phyloP scores from a whole-genome alignment of 1,284 basidiomycete species.

The Tilletia setariae region DNA sequence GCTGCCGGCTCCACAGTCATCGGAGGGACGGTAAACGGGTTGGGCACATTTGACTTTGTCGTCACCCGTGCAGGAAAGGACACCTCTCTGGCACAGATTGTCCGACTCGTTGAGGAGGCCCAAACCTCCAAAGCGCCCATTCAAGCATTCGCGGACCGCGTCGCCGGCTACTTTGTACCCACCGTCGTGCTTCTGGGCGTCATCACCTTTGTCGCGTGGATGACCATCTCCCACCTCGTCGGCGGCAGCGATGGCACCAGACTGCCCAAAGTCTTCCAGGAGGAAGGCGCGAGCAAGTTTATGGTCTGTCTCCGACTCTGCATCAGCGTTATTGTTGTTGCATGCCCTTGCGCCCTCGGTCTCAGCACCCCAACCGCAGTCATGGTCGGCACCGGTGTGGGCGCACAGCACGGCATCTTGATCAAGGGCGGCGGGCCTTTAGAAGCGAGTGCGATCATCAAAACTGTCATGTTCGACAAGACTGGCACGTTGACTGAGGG shows the following conservation, averaged over 20 bases:
- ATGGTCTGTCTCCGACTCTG: conserved; percentile 94
- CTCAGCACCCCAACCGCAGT: conserved; percentile 96
- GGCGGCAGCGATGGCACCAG: conserved; percentile 56
- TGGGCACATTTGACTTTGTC: conserved; percentile 91
- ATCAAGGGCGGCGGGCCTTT: conserved; percentile 95
- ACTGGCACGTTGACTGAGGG: conserved; percentile 95
- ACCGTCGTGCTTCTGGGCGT: conserved; percentile 77
- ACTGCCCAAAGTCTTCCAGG: conserved; percentile 79
- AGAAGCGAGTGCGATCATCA: conserved; percentile 80
- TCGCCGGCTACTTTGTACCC: conserved; percentile 94
- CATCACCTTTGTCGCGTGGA: conserved; percentile 81
- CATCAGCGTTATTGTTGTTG: conserved; percentile 96
- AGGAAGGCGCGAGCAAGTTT: conserved; percentile 76
- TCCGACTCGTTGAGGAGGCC: conserved; percentile 92
- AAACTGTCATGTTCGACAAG: conserved; percentile 87
- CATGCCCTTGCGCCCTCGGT: conserved; percentile 95
- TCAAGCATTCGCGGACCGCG: conserved; percentile 89
- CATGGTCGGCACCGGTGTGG: conserved; percentile 98
- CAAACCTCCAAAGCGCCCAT: conserved; percentile 98
- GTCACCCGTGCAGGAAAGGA: conserved; percentile 94
- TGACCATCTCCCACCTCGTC: conserved; percentile 66
- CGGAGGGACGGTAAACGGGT: conserved; percentile 93
- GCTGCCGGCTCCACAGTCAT: conserved; percentile 77
- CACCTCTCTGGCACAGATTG: conserved; percentile 92
- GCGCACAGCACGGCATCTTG: conserved; percentile 92